Percentiles rank a stretch among this genome's conserved stretches.
phyloP scores from a whole-genome alignment of 306 rosid genomes.

The Echinosophora koreensis region DNA sequence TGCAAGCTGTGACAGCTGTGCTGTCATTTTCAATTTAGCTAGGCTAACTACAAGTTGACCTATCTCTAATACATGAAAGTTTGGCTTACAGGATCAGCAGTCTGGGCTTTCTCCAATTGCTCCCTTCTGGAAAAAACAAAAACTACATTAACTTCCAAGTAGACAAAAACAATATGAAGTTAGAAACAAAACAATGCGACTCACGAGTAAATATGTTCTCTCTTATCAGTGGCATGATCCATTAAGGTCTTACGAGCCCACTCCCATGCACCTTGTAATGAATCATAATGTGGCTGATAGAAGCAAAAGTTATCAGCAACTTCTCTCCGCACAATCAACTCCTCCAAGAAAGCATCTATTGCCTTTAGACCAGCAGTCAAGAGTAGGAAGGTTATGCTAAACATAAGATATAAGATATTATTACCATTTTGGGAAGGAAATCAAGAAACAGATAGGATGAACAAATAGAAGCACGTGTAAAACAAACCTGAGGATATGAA shows the following conservation, averaged over 20 bases:
- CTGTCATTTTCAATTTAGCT: too few relatives aligned
- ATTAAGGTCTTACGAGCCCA: conserved; percentile 94
- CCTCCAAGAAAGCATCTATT: conserved; percentile 82
- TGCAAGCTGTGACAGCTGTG: too few relatives aligned
- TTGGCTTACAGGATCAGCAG: conserved; percentile 83
- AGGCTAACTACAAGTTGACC: too few relatives aligned
- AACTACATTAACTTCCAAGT: conserved; percentile 40
- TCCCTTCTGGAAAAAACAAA: conserved; percentile 70
- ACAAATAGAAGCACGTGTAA: conserved; percentile 31
- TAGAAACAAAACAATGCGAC: conserved; percentile 41
- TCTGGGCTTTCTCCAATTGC: conserved; percentile 86
- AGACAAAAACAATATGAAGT: conserved; percentile 17
- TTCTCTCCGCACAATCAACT: conserved; percentile 89
- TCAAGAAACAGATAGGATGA: not conserved
- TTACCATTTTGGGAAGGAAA: conserved; percentile 19
- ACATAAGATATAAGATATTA: conserved; percentile 14
- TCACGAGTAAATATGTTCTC: conserved; percentile 81
- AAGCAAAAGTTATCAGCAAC: conserved; percentile 93
- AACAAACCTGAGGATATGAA: conserved; percentile 71
- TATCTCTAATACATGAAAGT: too few relatives aligned
- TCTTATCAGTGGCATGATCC: conserved; percentile 82
- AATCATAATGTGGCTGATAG: conserved; percentile 88
- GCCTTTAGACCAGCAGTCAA: conserved; percentile 65
- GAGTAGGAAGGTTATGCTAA: conserved; percentile 14
- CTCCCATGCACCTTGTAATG: conserved; percentile 89